phyloP scores from a whole-genome alignment of 2,329 filamentous ascomycete species.

The Xylaria sp. region DNA sequence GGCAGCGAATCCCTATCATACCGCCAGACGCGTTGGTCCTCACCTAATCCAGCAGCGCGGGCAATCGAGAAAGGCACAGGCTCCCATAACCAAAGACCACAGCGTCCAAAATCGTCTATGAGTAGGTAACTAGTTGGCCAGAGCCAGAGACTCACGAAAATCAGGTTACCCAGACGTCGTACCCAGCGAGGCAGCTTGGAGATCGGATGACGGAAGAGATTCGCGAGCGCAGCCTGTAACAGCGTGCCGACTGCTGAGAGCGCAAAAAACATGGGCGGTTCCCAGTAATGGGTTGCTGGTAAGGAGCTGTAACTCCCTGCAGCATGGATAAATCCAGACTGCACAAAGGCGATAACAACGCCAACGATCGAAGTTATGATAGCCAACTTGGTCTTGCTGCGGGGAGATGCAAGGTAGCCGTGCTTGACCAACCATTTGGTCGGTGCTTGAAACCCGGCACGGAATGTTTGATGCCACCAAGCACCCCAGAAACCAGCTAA shows the following conservation, averaged over 20 bases:
- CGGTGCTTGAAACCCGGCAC: slow-evolving; percentile 55
- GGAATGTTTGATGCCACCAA: slow-evolving; percentile 87
- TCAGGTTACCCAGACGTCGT: slow-evolving; percentile 52
- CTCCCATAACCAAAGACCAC: slow-evolving; percentile 75
- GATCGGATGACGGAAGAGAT: background rate
- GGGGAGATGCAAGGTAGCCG: slow-evolving; percentile 45
- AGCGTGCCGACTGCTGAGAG: slow-evolving; percentile 62
- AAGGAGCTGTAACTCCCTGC: slow-evolving; percentile 63
- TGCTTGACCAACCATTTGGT: slow-evolving; percentile 15
- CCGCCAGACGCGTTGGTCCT: slow-evolving; percentile 44
- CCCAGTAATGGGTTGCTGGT: slow-evolving; percentile 46
- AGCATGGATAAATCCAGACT: slow-evolving; percentile 66
- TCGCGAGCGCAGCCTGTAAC: slow-evolving; percentile 43
- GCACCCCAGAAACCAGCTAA: slow-evolving; percentile 76
- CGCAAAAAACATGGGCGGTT: slow-evolving; percentile 64
- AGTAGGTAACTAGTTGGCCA: slow-evolving; percentile 59
- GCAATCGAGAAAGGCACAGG: slow-evolving; percentile 68
- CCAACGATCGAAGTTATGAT: slow-evolving; percentile 34
- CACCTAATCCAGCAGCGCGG: slow-evolving; percentile 45
- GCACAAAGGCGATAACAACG: slow-evolving; percentile 52
- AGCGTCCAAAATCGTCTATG: slow-evolving; percentile 68
- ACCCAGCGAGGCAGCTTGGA: slow-evolving; percentile 40
- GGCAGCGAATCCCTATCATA: slow-evolving; percentile 53
- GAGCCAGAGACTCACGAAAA: slow-evolving; percentile 62
- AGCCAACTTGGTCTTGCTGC: slow-evolving; percentile 38